Conservation (phyloP, 2,329 filamentous ascomycete genomes). For the Tolypocladium paradoxum region DNA sequence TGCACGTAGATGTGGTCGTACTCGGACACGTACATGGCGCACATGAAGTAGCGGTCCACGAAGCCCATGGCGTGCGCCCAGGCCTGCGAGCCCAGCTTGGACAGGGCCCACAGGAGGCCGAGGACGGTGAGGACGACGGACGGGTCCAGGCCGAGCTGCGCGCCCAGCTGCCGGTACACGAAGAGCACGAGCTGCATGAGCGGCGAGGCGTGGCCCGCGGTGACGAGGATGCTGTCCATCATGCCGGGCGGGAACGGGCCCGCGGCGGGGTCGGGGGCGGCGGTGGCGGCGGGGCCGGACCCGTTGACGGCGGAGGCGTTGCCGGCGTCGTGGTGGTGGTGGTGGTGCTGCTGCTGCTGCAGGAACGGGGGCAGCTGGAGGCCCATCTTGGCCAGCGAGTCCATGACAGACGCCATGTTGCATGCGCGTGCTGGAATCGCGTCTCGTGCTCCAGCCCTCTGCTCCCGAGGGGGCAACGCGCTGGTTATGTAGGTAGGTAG, state of each 20-base stretch:
- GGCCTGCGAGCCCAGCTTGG: slow-evolving; percentile 22
- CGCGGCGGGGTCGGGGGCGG: slow-evolving; percentile 7
- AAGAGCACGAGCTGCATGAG: slow-evolving; percentile 31
- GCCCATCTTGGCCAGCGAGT: slow-evolving; percentile 16
- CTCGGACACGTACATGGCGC: slow-evolving; percentile 40
- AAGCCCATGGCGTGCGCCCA: slow-evolving; percentile 23
- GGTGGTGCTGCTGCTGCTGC: too few species aligned
- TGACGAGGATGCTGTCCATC: slow-evolving; percentile 33
- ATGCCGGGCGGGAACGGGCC: slow-evolving; percentile 18
- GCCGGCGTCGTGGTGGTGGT: too few species aligned
- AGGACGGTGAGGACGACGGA: slow-evolving; percentile 32
- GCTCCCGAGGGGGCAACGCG: not conserved
- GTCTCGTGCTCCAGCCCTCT: not conserved
- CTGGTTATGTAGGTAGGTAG: not conserved
- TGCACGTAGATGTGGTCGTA: slow-evolving; percentile 48
- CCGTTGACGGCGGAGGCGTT: slow-evolving; percentile 12
- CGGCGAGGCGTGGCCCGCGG: slow-evolving; percentile 32
- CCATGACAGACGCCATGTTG: slow-evolving; percentile 8
- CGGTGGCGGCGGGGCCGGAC: slow-evolving; percentile 3
- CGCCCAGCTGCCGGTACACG: slow-evolving; percentile 33
- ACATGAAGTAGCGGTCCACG: slow-evolving; percentile 35
- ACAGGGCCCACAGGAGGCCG: slow-evolving; percentile 37
- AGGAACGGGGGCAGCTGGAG: slow-evolving; percentile 15
- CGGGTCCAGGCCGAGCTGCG: slow-evolving; percentile 36
- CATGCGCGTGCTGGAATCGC: not conserved